Percentiles rank a stretch among this genome's conserved stretches.
Conservation (phyloP, 495 filamentous ascomycete species). For the Lasiosphaeris hirsuta region DNA sequence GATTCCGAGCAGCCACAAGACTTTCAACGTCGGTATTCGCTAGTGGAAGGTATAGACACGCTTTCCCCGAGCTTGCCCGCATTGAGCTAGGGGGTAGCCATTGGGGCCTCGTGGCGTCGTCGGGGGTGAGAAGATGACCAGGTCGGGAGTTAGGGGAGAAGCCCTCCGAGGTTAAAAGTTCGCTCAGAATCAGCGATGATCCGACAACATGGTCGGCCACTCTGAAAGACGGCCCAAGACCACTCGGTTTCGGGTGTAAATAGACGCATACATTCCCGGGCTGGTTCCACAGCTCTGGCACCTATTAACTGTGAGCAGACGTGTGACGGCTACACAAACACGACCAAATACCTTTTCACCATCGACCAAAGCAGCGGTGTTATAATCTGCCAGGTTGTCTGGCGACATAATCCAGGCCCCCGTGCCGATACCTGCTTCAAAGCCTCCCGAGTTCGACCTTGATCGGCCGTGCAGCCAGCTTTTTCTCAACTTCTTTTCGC, state of each 20-base stretch:
- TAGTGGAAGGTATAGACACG: slow-evolving; percentile 67
- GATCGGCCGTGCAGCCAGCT: slow-evolving; percentile 48
- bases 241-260: slow-evolving; percentile 65
- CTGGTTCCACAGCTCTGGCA: slow-evolving; percentile 88
- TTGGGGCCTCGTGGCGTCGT: slow-evolving; percentile 42
- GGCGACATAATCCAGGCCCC: slow-evolving; percentile 63
- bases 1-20: slow-evolving; percentile 76
- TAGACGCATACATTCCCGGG: slow-evolving; percentile 79
- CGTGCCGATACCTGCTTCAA: slow-evolving; percentile 22
- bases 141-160: slow-evolving; percentile 39
- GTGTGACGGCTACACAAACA: neutral
- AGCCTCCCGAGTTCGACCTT: slow-evolving; percentile 37
- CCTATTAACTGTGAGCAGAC: slow-evolving; percentile 40
- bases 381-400: slow-evolving; percentile 59
- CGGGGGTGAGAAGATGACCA: slow-evolving; percentile 35
- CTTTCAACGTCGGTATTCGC: slow-evolving; percentile 54
- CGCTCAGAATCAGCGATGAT: slow-evolving; percentile 65
- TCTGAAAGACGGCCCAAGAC: slow-evolving; percentile 72
- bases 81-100: slow-evolving; percentile 27
- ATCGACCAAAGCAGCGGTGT: slow-evolving; percentile 51
- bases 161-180: slow-evolving; percentile 64
- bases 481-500: slow-evolving; percentile 32
- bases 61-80: slow-evolving; percentile 40
- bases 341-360: slow-evolving; percentile 54
- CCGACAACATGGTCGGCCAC: slow-evolving; percentile 68